Evolutionary conservation across 2,329 filamentous ascomycete genomes (phyloP).

Genomic region (Zopfia rhizophila): DNA sequence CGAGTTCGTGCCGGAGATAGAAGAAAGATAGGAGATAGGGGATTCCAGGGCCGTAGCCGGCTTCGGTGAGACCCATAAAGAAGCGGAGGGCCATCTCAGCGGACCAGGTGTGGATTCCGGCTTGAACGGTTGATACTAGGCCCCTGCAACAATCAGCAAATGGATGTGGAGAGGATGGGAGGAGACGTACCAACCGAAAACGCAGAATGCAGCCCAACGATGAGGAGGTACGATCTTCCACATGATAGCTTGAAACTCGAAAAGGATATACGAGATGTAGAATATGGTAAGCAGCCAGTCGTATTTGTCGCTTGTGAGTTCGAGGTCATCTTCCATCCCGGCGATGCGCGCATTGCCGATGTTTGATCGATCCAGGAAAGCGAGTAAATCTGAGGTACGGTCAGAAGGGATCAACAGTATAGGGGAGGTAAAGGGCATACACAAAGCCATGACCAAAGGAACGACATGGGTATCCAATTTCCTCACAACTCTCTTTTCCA

Average conservation of each 20-base stretch:
- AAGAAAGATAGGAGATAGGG: constrained; percentile 67
- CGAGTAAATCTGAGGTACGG: constrained; percentile 40
- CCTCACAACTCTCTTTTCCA: constrained; percentile 37
- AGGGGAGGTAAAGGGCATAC: constrained; percentile 4
- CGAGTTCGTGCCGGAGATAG: constrained; percentile 67
- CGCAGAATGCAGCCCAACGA: constrained; percentile 47
- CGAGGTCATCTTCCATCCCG: constrained; percentile 49
- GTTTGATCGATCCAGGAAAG: constrained; percentile 51
- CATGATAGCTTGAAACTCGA: constrained; percentile 49
- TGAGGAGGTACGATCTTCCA: constrained; percentile 51
- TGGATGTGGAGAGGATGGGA: constrained; percentile 22
- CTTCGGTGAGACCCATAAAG: constrained; percentile 55
- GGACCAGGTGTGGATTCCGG: constrained; percentile 40
- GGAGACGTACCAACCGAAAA: constrained; percentile 42
- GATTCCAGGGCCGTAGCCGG: constrained; percentile 56
- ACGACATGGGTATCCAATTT: constrained; percentile 45
- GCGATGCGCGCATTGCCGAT: constrained; percentile 56
- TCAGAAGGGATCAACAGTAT: too few relatives aligned
- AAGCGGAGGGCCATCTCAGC: constrained; percentile 49
- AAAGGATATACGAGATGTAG: constrained; percentile 52
- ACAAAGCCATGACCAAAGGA: constrained; percentile 45
- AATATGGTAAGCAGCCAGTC: constrained; percentile 52
- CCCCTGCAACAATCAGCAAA: constrained; percentile 31
- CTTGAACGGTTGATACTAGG: constrained; percentile 44
- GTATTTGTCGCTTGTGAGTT: constrained; percentile 38